phyloP scores from a whole-genome alignment of 306 rosid genomes.

The Sicyos edulis region DNA sequence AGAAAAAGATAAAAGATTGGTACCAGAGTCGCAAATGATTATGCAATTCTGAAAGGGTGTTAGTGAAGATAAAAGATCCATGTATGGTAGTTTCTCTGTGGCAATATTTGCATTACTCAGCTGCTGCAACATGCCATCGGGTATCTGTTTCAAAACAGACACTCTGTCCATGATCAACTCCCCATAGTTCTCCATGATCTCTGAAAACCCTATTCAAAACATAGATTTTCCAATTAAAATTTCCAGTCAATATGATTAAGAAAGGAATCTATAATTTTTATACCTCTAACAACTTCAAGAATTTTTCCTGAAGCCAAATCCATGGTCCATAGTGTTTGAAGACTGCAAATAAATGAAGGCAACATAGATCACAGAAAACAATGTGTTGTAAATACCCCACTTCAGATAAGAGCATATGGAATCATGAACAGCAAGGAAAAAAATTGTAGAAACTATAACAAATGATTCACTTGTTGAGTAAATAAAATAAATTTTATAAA shows the following conservation, averaged over 20 bases:
- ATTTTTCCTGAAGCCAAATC: constrained; percentile 53
- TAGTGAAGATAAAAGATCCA: constrained; percentile 60
- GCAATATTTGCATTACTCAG: constrained; percentile 30
- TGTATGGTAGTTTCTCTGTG: constrained; percentile 41
- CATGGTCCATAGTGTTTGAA: constrained; percentile 65
- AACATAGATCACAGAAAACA: not conserved
- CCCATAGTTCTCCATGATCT: constrained; percentile 52
- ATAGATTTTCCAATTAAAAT: not conserved
- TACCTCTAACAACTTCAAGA: constrained; percentile 56
- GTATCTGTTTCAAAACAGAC: constrained; percentile 48
- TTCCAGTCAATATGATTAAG: not conserved
- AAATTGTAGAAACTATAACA: not conserved
- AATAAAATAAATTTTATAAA: not conserved
- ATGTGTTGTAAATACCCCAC: not conserved
- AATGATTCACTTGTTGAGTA: not conserved
- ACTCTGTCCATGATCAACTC: constrained; percentile 44
- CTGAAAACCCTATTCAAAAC: constrained; percentile 41
- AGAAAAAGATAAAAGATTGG: constrained; percentile 15
- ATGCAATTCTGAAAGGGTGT: constrained; percentile 48
- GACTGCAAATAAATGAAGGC: constrained; percentile 37
- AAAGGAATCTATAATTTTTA: not conserved
- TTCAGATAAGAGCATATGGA: not conserved
- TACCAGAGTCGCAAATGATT: constrained; percentile 70
- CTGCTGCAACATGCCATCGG: constrained; percentile 42
- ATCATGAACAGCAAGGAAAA: not conserved